phyloP scores from a whole-genome alignment of 768 basidiomycete species.

The Hysterangium stoloniferum region DNA sequence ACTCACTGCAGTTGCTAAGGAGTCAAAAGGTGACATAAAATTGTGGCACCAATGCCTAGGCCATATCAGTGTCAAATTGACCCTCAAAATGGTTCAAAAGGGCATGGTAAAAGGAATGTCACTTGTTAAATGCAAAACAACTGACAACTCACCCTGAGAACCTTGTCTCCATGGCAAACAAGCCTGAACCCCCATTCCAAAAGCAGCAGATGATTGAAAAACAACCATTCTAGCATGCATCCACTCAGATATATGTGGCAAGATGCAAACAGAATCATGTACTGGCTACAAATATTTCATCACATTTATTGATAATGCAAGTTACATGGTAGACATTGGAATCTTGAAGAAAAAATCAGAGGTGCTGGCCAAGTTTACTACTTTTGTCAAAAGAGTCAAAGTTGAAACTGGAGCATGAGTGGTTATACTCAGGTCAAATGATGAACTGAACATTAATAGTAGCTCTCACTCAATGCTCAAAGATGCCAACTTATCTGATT shows the following conservation, averaged over 20 bases:
- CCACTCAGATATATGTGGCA: slow-evolving; percentile 15
- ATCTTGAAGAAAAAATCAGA: slow-evolving; percentile 9
- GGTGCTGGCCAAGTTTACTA: slow-evolving; percentile 9
- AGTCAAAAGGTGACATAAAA: too few species aligned
- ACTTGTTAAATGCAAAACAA: slow-evolving; percentile 17
- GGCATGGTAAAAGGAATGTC: too few species aligned
- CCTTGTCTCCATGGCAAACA: too few species aligned
- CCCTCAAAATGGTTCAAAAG: too few species aligned
- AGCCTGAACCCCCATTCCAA: slow-evolving; percentile 11
- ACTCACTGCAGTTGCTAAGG: too few species aligned
- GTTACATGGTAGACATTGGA: background rate
- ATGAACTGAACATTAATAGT: background rate
- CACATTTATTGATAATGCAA: too few species aligned
- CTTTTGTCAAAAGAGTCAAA: slow-evolving; percentile 14
- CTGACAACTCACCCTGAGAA: background rate
- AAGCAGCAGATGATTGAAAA: slow-evolving; percentile 5
- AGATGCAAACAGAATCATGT: slow-evolving; percentile 10
- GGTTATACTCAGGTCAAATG: slow-evolving; percentile 16
- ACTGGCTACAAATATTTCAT: too few species aligned
- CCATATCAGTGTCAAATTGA: too few species aligned
- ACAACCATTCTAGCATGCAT: too few species aligned
- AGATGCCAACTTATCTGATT: background rate
- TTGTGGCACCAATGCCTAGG: too few species aligned
- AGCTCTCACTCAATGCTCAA: background rate
- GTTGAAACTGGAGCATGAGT: slow-evolving; percentile 13